These are phyloP conservation scores for Chlorella vulgaris DNA, from an alignment of 139 green algal species.

Conservation along the genomic window DNA sequence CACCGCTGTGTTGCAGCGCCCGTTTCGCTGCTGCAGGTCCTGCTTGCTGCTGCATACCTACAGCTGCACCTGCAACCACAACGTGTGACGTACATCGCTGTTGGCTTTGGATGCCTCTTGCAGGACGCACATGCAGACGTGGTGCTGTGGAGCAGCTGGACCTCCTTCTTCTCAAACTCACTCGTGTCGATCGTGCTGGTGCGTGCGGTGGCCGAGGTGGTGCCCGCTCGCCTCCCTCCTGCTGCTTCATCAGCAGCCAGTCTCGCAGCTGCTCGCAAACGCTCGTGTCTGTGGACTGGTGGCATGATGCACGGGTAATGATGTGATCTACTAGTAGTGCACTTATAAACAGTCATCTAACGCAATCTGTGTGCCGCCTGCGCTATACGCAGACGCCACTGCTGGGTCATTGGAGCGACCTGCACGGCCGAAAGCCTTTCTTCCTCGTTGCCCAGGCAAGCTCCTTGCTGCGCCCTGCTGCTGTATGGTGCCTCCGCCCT, in stretches of 20 bases:
- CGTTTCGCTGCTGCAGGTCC: not conserved
- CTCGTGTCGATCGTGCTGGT: conserved; percentile 71
- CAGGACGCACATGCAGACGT: conserved; percentile 65
- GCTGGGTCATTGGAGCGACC: conserved; percentile 72
- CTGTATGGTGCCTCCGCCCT: not conserved
- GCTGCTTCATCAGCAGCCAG: too few species aligned
- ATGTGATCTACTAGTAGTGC: too few species aligned
- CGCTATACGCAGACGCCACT: conserved; percentile 49
- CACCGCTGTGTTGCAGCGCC: too few species aligned
- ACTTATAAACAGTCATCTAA: too few species aligned
- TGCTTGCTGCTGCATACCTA: not conserved
- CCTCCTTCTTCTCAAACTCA: conserved; percentile 66
- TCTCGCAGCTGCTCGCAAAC: too few species aligned
- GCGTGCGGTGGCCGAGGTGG: not conserved
- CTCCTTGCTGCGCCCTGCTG: not conserved
- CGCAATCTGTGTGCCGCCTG: too few species aligned
- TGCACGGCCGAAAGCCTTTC: conserved; percentile 79
- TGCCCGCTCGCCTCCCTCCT: not conserved
- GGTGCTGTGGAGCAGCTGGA: conserved; percentile 63
- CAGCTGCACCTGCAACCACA: not conserved
- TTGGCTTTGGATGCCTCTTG: not conserved
- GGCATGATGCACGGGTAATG: too few species aligned
- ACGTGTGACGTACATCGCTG: not conserved
- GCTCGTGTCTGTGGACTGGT: too few species aligned
- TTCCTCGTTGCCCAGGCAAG: conserved; percentile 61